Evolutionary conservation across 2,329 filamentous ascomycete species (phyloP).

Genomic region (Lasiodiplodia gonubiensis): DNA sequence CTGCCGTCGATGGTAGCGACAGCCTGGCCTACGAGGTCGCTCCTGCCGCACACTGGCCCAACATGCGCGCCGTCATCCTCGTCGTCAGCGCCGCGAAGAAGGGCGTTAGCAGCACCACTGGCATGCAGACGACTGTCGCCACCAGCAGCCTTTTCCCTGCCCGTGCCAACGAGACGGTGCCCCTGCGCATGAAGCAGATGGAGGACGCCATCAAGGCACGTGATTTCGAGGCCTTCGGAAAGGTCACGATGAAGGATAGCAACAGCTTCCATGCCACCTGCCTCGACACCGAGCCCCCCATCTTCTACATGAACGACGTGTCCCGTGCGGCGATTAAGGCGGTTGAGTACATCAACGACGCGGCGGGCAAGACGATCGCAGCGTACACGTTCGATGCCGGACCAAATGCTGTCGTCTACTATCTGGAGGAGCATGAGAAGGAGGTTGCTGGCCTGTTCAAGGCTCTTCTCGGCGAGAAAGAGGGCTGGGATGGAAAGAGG

Average conservation of each 20-base stretch:
- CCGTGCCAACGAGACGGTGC: constrained; percentile 77
- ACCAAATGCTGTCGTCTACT: constrained; percentile 96
- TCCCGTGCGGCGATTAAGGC: constrained; percentile 84
- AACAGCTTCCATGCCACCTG: constrained; percentile 97
- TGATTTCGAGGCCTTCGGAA: constrained; percentile 86
- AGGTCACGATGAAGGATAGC: constrained; percentile 93
- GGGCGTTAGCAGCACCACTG: constrained; percentile 87
- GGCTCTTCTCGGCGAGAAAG: constrained; percentile 64
- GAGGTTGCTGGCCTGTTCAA: constrained; percentile 80
- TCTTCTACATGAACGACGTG: constrained; percentile 98
- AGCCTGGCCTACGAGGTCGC: constrained; percentile 88
- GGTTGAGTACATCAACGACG: constrained; percentile 85
- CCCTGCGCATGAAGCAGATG: constrained; percentile 82
- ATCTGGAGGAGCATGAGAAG: constrained; percentile 77
- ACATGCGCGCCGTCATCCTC: constrained; percentile 90
- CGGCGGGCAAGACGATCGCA: constrained; percentile 77
- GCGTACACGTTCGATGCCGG: constrained; percentile 98
- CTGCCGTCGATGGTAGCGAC: constrained; percentile 78
- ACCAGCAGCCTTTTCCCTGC: constrained; percentile 87
- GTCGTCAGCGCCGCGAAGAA: constrained; percentile 95
- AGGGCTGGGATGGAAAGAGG: constrained; percentile 71
- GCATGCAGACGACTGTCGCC: constrained; percentile 96
- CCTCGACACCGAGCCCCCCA: constrained; percentile 93
- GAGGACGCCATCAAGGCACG: constrained; percentile 76
- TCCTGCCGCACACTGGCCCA: constrained; percentile 87